phyloP scores from a whole-genome alignment of 129 eudicot genomes.

The Arctium minus region DNA sequence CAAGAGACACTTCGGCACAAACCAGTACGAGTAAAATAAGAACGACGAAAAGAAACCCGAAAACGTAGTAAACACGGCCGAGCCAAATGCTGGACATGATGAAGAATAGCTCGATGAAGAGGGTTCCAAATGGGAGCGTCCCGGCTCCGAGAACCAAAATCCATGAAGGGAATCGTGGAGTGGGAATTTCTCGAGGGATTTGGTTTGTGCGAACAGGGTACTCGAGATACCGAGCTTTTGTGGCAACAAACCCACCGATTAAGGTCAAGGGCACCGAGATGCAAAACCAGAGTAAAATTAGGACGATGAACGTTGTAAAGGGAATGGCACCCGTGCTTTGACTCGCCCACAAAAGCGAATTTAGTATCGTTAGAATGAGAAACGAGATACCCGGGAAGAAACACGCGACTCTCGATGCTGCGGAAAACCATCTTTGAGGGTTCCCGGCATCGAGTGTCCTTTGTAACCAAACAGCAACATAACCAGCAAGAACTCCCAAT shows the following conservation, averaged over 20 bases:
- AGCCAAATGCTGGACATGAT: constrained; percentile 46
- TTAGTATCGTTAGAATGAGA: constrained; percentile 30
- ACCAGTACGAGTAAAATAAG: constrained; percentile 26
- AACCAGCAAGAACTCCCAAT: constrained; percentile 30
- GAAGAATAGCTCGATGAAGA: constrained; percentile 37
- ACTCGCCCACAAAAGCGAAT: constrained; percentile 36
- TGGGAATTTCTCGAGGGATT: constrained; percentile 38
- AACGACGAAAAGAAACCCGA: constrained; percentile 35
- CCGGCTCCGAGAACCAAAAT: constrained; percentile 33
- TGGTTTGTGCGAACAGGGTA: constrained; percentile 35
- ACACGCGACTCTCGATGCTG: constrained; percentile 30
- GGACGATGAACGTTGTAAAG: constrained; percentile 27
- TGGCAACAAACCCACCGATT: constrained; percentile 23
- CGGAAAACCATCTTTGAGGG: constrained; percentile 22
- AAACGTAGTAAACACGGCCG: constrained; percentile 41
- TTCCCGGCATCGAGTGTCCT: constrained; percentile 24
- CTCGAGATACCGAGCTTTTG: constrained; percentile 20
- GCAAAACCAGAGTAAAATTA: constrained; percentile 33
- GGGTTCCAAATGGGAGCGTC: constrained; percentile 42
- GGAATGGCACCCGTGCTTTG: constrained; percentile 37
- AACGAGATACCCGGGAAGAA: constrained; percentile 36
- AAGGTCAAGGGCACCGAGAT: constrained; percentile 33
- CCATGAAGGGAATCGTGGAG: constrained; percentile 37
- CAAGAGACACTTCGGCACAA: constrained; percentile 37
- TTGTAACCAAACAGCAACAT: constrained; percentile 32